phyloP scores from a whole-genome alignment of 2,329 filamentous ascomycete genomes.

The Sporothrix sp. region DNA sequence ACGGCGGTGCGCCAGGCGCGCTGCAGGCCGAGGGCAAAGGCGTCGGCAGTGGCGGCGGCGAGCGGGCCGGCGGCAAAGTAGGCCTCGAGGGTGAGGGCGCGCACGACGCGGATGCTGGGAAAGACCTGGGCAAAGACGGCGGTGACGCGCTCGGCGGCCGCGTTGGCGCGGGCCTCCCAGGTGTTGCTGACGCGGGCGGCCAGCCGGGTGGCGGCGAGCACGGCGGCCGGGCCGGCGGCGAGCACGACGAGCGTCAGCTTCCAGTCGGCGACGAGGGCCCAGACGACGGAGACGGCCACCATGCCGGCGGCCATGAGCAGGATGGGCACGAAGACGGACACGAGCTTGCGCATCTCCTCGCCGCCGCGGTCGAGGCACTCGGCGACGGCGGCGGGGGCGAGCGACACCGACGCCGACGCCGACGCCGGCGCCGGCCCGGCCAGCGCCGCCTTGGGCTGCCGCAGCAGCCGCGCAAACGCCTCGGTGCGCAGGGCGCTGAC shows the following conservation, averaged over 20 bases:
- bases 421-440: conserved; percentile 46
- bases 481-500: conserved; percentile 58
- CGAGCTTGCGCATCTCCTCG: conserved; percentile 77
- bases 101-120: conserved; percentile 67
- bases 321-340: conserved; percentile 67
- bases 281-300: conserved; percentile 57
- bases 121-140: conserved; percentile 66
- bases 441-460: conserved; percentile 52
- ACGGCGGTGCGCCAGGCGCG: conserved; percentile 58
- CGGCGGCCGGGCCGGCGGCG: conserved; percentile 56
- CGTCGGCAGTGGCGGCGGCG: conserved; percentile 35
- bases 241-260: conserved; percentile 70
- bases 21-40: conserved; percentile 52
- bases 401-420: background rate
- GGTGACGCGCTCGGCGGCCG: conserved; percentile 49
- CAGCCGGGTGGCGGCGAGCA: conserved; percentile 54
- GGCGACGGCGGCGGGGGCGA: conserved; percentile 44
- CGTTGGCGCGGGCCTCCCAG: conserved; percentile 63
- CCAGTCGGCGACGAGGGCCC: conserved; percentile 70
- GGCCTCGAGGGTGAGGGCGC: conserved; percentile 61
- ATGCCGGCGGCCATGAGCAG: conserved; percentile 58
- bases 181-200: conserved; percentile 56
- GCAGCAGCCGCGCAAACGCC: conserved; percentile 59
- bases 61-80: conserved; percentile 59
- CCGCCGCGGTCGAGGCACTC: conserved; percentile 70